Evolutionary conservation across 2,329 filamentous ascomycete species (phyloP).

Genomic region (Apiospora koreana): DNA sequence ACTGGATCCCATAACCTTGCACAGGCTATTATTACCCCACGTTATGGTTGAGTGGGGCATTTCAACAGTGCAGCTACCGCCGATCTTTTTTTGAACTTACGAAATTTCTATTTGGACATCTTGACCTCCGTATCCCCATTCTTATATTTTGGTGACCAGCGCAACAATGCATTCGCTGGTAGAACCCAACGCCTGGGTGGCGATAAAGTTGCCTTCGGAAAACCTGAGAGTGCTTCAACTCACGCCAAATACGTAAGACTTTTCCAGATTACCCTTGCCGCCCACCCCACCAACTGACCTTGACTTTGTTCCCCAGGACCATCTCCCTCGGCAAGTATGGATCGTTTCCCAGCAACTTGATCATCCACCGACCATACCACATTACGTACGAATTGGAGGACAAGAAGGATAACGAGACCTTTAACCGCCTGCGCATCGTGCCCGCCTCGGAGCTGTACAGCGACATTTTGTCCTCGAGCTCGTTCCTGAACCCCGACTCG

Average conservation of each 20-base stretch:
- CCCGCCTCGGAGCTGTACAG: constrained; percentile 80
- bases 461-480: constrained; percentile 62
- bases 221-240: constrained; percentile 59
- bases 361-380: constrained; percentile 89
- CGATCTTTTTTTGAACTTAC: constrained; percentile 4
- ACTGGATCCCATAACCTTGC: no score
- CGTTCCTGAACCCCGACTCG: constrained; percentile 32
- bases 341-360: constrained; percentile 82
- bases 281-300: constrained; percentile 14
- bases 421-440: constrained; percentile 74
- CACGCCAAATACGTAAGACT: constrained; percentile 59
- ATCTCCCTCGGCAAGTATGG: constrained; percentile 94
- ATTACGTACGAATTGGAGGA: constrained; percentile 89
- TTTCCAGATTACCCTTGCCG: constrained; percentile 10
- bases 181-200: constrained; percentile 62
- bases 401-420: constrained; percentile 62
- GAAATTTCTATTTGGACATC: neutral
- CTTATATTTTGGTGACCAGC: neutral
- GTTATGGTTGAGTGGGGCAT: neutral
- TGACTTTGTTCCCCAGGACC: constrained; percentile 53
- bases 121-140: neutral
- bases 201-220: constrained; percentile 60
- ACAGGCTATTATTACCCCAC: neutral
- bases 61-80: neutral
- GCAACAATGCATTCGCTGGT: constrained; percentile 45